Evolutionary conservation across 305 asterid species (phyloP).

Genomic region (Nicotiana rustica): DNA sequence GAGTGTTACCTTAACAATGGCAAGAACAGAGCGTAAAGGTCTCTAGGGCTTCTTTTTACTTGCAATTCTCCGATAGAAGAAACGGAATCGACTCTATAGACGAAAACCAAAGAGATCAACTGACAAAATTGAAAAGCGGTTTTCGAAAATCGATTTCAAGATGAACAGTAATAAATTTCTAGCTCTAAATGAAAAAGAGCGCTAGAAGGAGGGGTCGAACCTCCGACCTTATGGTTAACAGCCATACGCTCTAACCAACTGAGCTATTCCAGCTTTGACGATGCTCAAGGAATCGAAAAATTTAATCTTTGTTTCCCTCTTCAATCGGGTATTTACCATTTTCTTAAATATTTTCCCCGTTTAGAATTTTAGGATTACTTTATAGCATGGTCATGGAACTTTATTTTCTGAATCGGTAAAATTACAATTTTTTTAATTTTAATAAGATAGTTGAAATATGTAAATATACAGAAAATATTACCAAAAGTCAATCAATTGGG

Average conservation of each 20-base stretch:
- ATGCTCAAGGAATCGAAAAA: fast-evolving
- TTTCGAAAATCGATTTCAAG: background rate
- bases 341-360: too few relatives aligned
- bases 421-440: too few relatives aligned
- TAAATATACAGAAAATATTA: too few relatives aligned
- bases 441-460: too few relatives aligned
- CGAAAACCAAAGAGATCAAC: background rate
- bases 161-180: background rate
- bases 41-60: background rate
- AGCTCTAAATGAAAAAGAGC: background rate
- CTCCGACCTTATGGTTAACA: conserved; percentile 38
- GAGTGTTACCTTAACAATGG: background rate
- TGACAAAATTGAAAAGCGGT: background rate
- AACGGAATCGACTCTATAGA: background rate
- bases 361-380: too few relatives aligned
- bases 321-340: too few relatives aligned
- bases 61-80: background rate
- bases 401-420: too few relatives aligned
- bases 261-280: background rate
- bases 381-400: too few relatives aligned
- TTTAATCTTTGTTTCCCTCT: background rate
- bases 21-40: background rate
- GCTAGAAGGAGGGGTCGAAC: conserved; percentile 37
- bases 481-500: too few relatives aligned
- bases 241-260: conserved; percentile 37